phyloP scores from a whole-genome alignment of 148 eudicot genomes.

The Rheum nobile region DNA sequence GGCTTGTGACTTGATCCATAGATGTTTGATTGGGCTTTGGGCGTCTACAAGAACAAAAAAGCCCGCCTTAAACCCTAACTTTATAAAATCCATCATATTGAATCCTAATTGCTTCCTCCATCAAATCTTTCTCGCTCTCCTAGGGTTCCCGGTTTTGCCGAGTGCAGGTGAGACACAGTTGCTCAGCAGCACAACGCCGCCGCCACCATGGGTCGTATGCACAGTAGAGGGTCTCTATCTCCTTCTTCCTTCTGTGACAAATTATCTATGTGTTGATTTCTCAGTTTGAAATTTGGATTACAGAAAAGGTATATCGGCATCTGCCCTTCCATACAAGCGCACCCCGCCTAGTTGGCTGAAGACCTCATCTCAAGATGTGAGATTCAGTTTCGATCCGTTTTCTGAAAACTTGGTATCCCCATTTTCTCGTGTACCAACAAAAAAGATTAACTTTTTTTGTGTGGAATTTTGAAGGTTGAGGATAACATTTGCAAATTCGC shows the following conservation, averaged over 20 bases:
- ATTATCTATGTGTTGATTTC: neutral
- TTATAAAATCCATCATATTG: neutral
- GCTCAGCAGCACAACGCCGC: neutral
- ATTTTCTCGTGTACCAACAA: neutral
- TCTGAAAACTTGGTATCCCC: neutral
- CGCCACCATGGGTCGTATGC: constrained; percentile 14
- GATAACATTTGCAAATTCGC: constrained; percentile 15
- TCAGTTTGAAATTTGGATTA: neutral
- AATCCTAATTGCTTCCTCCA: neutral
- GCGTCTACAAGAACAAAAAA: too few species aligned
- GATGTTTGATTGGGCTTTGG: too few species aligned
- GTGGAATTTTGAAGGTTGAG: constrained; percentile 6
- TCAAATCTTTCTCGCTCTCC: neutral
- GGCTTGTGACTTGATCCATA: too few species aligned
- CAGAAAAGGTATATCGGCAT: constrained; percentile 13
- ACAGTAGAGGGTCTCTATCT: constrained; percentile 2
- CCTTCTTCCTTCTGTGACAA: neutral
- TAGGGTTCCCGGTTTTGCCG: neutral
- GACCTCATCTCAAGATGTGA: constrained; percentile 13
- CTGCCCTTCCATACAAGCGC: constrained; percentile 12
- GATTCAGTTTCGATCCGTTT: neutral
- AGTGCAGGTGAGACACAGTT: neutral
- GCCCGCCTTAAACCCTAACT: neutral
- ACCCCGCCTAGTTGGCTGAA: constrained; percentile 15
- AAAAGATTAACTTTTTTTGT: neutral